These are phyloP conservation scores for Colletotrichum liriopes DNA, from an alignment of 2,329 filamentous ascomycete genomes.

Conservation along the genomic window DNA sequence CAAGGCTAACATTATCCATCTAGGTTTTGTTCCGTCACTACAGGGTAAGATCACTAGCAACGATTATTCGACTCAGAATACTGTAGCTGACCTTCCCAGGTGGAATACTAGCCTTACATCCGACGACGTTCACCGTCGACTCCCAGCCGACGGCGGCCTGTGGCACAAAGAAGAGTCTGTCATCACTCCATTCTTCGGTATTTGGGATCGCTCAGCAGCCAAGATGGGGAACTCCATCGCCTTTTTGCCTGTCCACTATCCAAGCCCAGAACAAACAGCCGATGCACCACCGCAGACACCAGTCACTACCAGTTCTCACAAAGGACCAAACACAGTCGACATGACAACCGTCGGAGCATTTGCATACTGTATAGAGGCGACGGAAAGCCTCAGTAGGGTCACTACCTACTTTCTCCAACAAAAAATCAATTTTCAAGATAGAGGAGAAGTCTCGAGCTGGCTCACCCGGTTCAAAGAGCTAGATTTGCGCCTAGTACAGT, in stretches of 20 bases:
- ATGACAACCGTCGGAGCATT: constrained; percentile 61
- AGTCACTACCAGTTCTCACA: constrained; percentile 5
- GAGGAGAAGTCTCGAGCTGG: constrained; percentile 60
- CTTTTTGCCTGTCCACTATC: constrained; percentile 54
- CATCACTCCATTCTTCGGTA: constrained; percentile 60
- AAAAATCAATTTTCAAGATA: constrained; percentile 56
- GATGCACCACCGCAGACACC: constrained; percentile 41
- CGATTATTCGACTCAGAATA: no score
- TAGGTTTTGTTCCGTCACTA: constrained; percentile 48
- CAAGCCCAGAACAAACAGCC: constrained; percentile 44
- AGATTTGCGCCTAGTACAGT: constrained; percentile 61
- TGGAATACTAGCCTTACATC: constrained; percentile 54
- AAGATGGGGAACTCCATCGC: constrained; percentile 58
- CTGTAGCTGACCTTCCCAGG: constrained; percentile 36
- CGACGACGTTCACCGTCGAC: constrained; percentile 49
- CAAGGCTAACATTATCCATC: rapidly evolving
- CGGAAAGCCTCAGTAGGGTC: constrained; percentile 61
- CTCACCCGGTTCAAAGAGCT: constrained; percentile 64
- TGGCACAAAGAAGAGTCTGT: constrained; percentile 59
- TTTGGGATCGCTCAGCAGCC: constrained; percentile 59
- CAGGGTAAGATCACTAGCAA: constrained; percentile 36
- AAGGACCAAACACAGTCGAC: constrained; percentile 43
- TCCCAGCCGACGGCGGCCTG: constrained; percentile 56
- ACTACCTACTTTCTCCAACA: constrained; percentile 63
- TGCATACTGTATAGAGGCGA: constrained; percentile 63